Conservation (phyloP, 306 rosid species). For the Castanospermum australe region DNA sequence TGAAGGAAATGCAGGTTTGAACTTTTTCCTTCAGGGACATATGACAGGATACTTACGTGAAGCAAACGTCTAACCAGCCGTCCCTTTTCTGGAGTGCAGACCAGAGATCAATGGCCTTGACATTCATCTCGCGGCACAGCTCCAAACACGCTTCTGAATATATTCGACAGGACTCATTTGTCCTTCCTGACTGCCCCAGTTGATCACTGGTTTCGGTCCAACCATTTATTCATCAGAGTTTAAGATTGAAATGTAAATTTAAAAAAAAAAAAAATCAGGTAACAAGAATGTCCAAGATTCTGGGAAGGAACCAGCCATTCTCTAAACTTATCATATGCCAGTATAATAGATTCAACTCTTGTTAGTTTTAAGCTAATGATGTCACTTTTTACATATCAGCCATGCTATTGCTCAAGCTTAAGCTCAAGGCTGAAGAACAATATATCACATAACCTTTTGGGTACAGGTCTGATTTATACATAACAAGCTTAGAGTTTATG, state of each 20-base stretch:
- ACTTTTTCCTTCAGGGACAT: not conserved
- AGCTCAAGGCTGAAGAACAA: not conserved
- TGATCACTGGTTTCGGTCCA: constrained; percentile 18
- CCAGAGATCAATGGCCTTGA: constrained; percentile 69
- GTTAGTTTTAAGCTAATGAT: not conserved
- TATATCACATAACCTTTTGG: not conserved
- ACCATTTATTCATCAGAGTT: constrained; percentile 2
- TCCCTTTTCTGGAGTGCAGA: constrained; percentile 58
- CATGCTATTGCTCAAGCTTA: not conserved
- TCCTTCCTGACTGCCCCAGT: constrained; percentile 21
- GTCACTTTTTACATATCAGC: not conserved
- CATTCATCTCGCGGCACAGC: constrained; percentile 56
- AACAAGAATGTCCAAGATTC: not conserved
- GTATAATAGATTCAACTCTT: not conserved
- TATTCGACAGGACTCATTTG: constrained; percentile 49
- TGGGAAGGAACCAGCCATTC: not conserved
- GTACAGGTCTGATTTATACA: not conserved
- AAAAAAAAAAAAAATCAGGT: not conserved
- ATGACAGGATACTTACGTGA: constrained; percentile 51
- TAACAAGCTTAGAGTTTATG: not conserved
- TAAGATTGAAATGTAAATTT: not conserved
- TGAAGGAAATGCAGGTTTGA: not conserved
- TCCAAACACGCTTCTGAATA: constrained; percentile 82
- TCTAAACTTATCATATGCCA: not conserved
- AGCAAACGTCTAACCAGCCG: constrained; percentile 65